Evolutionary conservation across 768 basidiomycete species (phyloP).

Genomic region (Boletellus ananas): DNA sequence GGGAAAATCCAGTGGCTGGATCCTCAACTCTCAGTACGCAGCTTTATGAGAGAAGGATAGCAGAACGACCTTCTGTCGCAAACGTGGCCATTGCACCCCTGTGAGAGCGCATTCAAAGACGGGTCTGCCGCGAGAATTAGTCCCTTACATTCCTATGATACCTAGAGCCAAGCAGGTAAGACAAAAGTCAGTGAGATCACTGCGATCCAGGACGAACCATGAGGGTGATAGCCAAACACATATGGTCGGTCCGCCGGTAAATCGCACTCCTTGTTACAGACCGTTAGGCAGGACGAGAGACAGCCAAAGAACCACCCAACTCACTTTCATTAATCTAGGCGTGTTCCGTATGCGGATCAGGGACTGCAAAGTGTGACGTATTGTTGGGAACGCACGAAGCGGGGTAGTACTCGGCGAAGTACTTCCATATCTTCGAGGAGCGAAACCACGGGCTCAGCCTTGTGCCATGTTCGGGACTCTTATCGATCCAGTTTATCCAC

Average conservation of each 20-base stretch:
- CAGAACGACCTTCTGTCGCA: constrained; percentile 76
- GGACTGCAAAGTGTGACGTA: neutral
- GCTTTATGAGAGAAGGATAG: neutral
- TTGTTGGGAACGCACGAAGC: constrained; percentile 62
- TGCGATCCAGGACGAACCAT: constrained; percentile 53
- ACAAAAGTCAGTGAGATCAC: neutral
- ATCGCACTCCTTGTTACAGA: constrained; percentile 61
- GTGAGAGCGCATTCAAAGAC: neutral
- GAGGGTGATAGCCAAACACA: constrained; percentile 98
- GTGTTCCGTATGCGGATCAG: neutral
- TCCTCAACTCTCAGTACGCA: neutral
- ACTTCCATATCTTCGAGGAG: constrained; percentile 68
- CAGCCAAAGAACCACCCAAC: neutral
- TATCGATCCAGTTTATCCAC: constrained; percentile 77
- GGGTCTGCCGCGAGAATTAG: neutral
- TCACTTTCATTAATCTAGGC: constrained; percentile 34
- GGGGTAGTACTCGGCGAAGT: constrained; percentile 91
- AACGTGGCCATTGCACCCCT: constrained; percentile 97
- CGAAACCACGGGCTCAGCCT: constrained; percentile 74
- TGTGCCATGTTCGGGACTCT: constrained; percentile 69
- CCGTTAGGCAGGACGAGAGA: neutral
- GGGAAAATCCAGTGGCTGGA: constrained; percentile 85
- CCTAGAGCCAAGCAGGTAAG: constrained; percentile 43
- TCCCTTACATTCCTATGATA: constrained; percentile 92
- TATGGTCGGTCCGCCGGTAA: constrained; percentile 90